phyloP scores from a whole-genome alignment of 2,329 filamentous ascomycete species.

The Aspergillus sp. region DNA sequence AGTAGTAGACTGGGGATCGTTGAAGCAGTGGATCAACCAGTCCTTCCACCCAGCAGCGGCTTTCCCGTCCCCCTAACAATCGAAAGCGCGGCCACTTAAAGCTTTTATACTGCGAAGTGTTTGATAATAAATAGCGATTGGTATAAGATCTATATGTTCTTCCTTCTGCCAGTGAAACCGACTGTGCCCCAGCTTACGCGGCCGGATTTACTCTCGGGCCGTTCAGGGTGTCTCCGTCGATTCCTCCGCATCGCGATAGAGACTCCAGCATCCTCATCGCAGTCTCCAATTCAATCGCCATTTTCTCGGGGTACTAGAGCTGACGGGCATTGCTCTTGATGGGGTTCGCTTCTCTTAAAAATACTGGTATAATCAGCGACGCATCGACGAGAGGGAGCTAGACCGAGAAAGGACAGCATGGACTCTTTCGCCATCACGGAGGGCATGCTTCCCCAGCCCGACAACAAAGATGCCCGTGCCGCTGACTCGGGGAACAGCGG shows the following conservation, averaged over 20 bases:
- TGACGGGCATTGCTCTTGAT: slow-evolving; percentile 20
- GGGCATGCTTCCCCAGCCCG: slow-evolving; percentile 34
- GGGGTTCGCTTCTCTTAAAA: slow-evolving; percentile 15
- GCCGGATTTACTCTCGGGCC: slow-evolving; percentile 36
- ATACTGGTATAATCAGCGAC: background rate
- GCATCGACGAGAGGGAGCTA: background rate
- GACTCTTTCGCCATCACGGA: slow-evolving; percentile 46
- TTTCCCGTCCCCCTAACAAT: background rate
- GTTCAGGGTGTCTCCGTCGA: slow-evolving; percentile 26
- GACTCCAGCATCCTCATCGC: slow-evolving; percentile 2
- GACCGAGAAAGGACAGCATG: slow-evolving; percentile 30
- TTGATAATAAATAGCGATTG: background rate
- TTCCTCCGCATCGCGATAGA: slow-evolving; percentile 25
- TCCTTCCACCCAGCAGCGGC: background rate
- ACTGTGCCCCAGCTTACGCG: slow-evolving; percentile 15
- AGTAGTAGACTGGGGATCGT: background rate
- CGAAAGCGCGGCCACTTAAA: background rate
- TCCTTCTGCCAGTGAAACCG: background rate
- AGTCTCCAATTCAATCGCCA: slow-evolving; percentile 8
- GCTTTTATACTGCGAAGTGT: background rate
- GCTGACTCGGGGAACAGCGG: slow-evolving; percentile 24
- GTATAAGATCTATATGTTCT: background rate
- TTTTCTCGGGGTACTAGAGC: slow-evolving; percentile 9
- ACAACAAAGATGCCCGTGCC: slow-evolving; percentile 27
- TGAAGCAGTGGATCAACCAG: background rate